Percentiles rank a stretch among this genome's conserved stretches.
phyloP scores from a whole-genome alignment of 768 basidiomycete species.

The Podaxis rugospora region DNA sequence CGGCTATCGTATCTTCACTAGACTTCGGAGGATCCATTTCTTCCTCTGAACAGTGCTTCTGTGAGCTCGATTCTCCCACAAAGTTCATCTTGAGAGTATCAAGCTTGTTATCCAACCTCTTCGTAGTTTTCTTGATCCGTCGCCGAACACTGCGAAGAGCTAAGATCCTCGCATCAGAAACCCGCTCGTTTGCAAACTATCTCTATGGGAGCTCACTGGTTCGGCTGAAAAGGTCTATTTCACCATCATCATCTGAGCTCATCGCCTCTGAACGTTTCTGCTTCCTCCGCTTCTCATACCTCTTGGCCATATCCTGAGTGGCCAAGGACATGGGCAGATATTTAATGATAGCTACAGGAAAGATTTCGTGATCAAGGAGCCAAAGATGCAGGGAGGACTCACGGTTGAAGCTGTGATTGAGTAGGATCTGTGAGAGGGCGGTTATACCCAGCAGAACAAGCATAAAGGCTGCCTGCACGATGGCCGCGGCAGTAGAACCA shows the following conservation, averaged over 20 bases:
- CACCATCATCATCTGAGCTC: conserved; percentile 18
- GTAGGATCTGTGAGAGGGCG: conserved; percentile 34
- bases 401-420: conserved; percentile 38
- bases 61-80: conserved; percentile 16
- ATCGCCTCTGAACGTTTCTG: conserved; percentile 12
- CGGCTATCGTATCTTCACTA: conserved; percentile 14
- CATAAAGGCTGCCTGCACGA: conserved; percentile 49
- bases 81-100: conserved; percentile 27
- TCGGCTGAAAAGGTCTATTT: conserved; percentile 34
- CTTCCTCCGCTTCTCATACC: conserved; percentile 32
- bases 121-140: conserved; percentile 24
- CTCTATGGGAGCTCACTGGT: conserved; percentile 21
- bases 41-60: conserved; percentile 7
- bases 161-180: conserved; percentile 10
- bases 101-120: conserved; percentile 26
- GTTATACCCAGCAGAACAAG: conserved; percentile 55
- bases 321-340: conserved; percentile 63
- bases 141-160: conserved; percentile 32
- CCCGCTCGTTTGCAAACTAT: not conserved
- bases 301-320: conserved; percentile 46
- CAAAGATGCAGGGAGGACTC: conserved; percentile 13
- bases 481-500: conserved; percentile 28
- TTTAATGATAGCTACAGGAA: conserved; percentile 38
- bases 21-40: conserved; percentile 14
- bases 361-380: not conserved